Base-by-base conservation (phyloP, 2,329 filamentous ascomycete species). In the Colletotrichum coccodes region DNA sequence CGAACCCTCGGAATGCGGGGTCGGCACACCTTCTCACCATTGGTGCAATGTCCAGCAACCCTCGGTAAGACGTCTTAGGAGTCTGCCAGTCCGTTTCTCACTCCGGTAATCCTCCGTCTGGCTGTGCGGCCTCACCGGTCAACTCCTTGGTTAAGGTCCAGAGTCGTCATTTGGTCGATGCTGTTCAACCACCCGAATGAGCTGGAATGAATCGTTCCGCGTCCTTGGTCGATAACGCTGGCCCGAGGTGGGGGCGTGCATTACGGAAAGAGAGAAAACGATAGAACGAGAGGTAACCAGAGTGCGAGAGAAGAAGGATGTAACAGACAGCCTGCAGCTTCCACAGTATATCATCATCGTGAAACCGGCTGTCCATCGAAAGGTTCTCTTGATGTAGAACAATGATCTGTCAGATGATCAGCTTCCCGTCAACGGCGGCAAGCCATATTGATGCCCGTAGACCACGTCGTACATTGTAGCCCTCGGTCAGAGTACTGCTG, bases 1-100 rank as follows among this genome's bases (percentile, higher is more conserved):
- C 23, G 49, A 38, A 52, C 46, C 28, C 28, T 21, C 30, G 36
- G 32, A 59, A 47, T 54, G 65, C 65, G 61, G 47, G 64, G 52
- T 46, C 21, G 28, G 42, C 21, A 34, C 12, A 4, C 7, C 3
- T 23, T 34, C 32, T 11, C n/a, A 16, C 36, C 54, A 46, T 54
- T n/a, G n/a, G 49, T 40, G 58, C 30, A 18, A n/a, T 26, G n/a
- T 26, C 14, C 38, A 52, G 18, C 44, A 32, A 38, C 16, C 36
- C 38, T 26, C 21, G 6, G 11, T 6, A 21, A 23, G 26, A 1
- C 30, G n/a, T 23, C 11, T 5, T 2, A 18, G 26, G 32, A 34
- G 18, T 28, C 59, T 16, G 34, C 2, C 12, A 49, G 18, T 11
- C 44, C 18, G 30, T 23, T 38, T 40, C 40, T 9, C 21, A 34